Percentiles rank a stretch among this genome's conserved stretches.
Evolutionary conservation across 495 filamentous ascomycete species (phyloP).

Genomic region (Penicillium goetzii): DNA sequence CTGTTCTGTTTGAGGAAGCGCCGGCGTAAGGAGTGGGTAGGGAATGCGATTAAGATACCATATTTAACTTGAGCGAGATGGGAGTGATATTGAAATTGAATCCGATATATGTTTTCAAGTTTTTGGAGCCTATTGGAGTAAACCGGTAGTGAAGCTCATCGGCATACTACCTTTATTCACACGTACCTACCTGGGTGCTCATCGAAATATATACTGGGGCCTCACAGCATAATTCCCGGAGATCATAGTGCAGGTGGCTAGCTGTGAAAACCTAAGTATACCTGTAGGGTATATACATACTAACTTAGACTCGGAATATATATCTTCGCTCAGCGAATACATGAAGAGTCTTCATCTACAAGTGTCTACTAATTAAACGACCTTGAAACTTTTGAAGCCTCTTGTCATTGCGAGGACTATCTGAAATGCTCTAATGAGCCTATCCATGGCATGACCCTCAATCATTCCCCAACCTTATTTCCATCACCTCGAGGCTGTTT

Average conservation of each 20-base stretch:
- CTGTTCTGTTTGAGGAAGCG: conserved; percentile 16
- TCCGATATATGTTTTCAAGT: background rate
- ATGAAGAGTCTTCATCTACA: too few relatives aligned
- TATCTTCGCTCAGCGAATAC: too few relatives aligned
- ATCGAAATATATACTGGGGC: too few relatives aligned
- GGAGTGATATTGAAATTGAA: background rate
- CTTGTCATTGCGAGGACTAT: conserved; percentile 18
- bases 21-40: conserved; percentile 13
- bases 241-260: too few relatives aligned
- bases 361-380: background rate
- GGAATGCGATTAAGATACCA: conserved; percentile 26
- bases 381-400: conserved; percentile 12
- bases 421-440: conserved; percentile 5
- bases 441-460: conserved; percentile 17
- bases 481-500: background rate
- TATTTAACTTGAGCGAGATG: background rate
- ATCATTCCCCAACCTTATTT: background rate
- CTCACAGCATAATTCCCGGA: too few relatives aligned
- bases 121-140: background rate
- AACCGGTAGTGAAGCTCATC: too few relatives aligned
- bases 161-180: too few relatives aligned
- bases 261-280: too few relatives aligned
- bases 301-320: too few relatives aligned
- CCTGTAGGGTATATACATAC: too few relatives aligned
- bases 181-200: too few relatives aligned